Evolutionary conservation across 2,329 filamentous ascomycete species (phyloP).

Genomic region (Hypoxylon sp.): DNA sequence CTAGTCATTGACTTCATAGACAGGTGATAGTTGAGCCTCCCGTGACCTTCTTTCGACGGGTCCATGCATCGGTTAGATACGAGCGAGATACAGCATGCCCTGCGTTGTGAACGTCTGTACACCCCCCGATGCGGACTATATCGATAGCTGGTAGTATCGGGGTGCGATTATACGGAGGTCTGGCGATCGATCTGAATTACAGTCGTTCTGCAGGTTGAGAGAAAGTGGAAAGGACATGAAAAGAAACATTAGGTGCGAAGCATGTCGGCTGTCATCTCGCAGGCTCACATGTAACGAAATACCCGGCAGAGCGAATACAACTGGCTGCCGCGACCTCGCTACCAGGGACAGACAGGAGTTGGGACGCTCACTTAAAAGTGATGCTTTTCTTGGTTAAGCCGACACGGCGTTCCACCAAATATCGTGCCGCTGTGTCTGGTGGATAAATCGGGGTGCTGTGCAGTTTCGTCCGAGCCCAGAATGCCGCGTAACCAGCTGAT

Average conservation of each 20-base stretch:
- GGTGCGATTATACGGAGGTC: neutral
- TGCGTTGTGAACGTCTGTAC: constrained; percentile 21
- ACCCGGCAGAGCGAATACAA: constrained; percentile 11
- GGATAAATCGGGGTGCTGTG: constrained; percentile 17
- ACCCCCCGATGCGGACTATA: constrained; percentile 17
- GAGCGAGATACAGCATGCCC: constrained; percentile 22
- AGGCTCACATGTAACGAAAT: constrained; percentile 35
- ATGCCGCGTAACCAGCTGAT: constrained; percentile 35
- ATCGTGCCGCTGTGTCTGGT: constrained; percentile 29
- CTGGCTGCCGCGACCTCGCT: constrained; percentile 23
- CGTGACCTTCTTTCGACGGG: constrained; percentile 7
- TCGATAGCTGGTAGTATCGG: constrained; percentile 11
- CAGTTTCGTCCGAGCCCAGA: constrained; percentile 28
- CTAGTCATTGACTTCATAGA: constrained; percentile 8
- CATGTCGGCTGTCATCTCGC: constrained; percentile 36
- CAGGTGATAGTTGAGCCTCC: constrained; percentile 20
- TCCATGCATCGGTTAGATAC: constrained; percentile 18
- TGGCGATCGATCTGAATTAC: constrained; percentile 15
- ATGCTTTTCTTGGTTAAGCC: constrained; percentile 32
- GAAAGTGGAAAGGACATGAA: constrained; percentile 9
- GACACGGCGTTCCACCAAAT: constrained; percentile 39
- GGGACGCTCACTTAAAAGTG: constrained; percentile 34
- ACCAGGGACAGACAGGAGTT: constrained; percentile 17
- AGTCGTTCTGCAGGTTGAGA: constrained; percentile 4
- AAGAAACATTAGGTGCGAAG: constrained; percentile 21